These are phyloP conservation scores for Calendula officinalis DNA, from an alignment of 129 eudicot species.

Conservation along the genomic window DNA sequence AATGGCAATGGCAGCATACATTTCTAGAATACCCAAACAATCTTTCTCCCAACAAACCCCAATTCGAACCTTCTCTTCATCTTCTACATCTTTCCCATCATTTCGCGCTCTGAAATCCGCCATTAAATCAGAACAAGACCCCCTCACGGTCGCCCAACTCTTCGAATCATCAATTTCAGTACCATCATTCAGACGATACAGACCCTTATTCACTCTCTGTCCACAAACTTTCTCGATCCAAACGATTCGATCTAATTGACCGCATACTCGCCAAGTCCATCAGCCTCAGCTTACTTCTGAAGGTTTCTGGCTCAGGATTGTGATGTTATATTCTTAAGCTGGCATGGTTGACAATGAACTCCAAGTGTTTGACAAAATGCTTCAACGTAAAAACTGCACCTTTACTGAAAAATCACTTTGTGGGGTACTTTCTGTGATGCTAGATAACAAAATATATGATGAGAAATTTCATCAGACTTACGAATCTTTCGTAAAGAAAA, in stretches of 20 bases:
- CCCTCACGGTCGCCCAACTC: slow-evolving; percentile 36
- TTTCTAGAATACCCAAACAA: slow-evolving; percentile 24
- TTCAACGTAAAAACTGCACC: slow-evolving; percentile 21
- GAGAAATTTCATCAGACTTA: slow-evolving; percentile 33
- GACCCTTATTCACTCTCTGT: slow-evolving; percentile 42
- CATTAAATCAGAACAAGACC: slow-evolving; percentile 41
- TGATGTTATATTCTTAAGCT: slow-evolving; percentile 42
- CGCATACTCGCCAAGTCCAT: slow-evolving; percentile 29
- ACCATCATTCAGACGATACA: slow-evolving; percentile 42
- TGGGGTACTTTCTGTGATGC: slow-evolving; percentile 40
- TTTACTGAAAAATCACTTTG: slow-evolving; percentile 44
- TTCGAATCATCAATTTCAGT: slow-evolving; percentile 36
- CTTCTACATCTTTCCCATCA: slow-evolving; percentile 28
- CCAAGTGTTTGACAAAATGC: slow-evolving; percentile 43
- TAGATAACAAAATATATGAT: slow-evolving; percentile 33
- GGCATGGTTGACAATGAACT: slow-evolving; percentile 51
- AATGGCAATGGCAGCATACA: slow-evolving; percentile 31
- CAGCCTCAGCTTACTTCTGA: slow-evolving; percentile 32
- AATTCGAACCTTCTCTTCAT: slow-evolving; percentile 22
- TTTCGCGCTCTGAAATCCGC: slow-evolving; percentile 39
- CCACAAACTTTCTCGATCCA: slow-evolving; percentile 37
- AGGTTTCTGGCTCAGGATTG: slow-evolving; percentile 44
- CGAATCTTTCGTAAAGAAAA: slow-evolving; percentile 13
- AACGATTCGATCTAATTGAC: slow-evolving; percentile 42
- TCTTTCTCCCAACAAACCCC: slow-evolving; percentile 21